Evolutionary conservation across 257 asterid species (phyloP).

Genomic region (Coffea canephora): DNA sequence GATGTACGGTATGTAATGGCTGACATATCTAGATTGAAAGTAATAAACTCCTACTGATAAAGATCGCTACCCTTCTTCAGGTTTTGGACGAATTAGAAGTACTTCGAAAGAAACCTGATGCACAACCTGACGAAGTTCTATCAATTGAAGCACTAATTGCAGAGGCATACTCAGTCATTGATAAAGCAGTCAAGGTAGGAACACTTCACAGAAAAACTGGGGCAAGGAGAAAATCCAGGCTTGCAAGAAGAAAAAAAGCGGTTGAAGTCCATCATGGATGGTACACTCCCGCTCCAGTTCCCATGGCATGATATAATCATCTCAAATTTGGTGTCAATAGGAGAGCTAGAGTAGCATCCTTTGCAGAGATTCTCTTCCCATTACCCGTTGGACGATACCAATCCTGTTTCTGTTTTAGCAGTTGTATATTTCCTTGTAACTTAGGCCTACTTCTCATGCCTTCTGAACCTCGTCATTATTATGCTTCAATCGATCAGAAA

Average conservation of each 20-base stretch:
- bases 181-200: conserved; percentile 78
- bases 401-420: neutral
- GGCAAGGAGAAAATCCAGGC: conserved; percentile 92
- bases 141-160: conserved; percentile 75
- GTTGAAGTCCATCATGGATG: conserved; percentile 83
- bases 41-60: neutral
- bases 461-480: neutral
- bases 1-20: neutral
- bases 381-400: conserved; percentile 1
- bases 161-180: conserved; percentile 86
- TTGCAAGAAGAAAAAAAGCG: conserved; percentile 86
- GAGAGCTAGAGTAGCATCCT: neutral
- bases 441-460: neutral
- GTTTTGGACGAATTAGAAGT: conserved; percentile 73
- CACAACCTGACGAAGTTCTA: conserved; percentile 68
- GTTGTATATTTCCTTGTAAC: conserved; percentile 18
- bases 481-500: neutral
- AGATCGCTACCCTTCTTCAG: conserved; percentile 26
- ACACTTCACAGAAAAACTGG: conserved; percentile 88
- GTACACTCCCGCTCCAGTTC: conserved; percentile 55
- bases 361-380: neutral
- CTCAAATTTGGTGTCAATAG: neutral
- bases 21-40: neutral
- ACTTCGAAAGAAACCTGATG: conserved; percentile 65
- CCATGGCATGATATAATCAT: conserved; percentile 31